Percentiles rank a stretch among this genome's conserved stretches.
Conservation (phyloP, 768 basidiomycete genomes). For the Leccinum imitatum region DNA sequence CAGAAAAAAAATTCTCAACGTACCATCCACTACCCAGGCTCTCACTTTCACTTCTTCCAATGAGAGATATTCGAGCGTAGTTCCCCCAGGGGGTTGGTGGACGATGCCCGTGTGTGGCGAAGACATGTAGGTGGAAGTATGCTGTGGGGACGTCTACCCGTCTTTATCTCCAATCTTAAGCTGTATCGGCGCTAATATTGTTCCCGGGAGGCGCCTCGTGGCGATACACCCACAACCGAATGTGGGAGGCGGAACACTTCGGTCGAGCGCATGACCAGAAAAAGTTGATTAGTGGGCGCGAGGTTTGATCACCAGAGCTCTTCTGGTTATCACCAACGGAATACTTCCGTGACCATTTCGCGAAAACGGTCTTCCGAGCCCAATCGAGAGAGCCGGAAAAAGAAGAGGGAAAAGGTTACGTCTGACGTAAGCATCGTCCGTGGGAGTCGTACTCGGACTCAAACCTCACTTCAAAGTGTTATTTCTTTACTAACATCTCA, state of each 20-base stretch:
- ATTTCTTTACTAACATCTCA: not conserved
- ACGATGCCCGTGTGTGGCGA: conserved; percentile 29
- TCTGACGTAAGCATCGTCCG: not conserved
- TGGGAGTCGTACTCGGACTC: not conserved
- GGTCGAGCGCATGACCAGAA: conserved; percentile 1
- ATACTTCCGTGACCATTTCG: not conserved
- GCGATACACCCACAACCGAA: conserved; percentile 2
- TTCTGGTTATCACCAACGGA: conserved; percentile 11
- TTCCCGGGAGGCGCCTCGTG: not conserved
- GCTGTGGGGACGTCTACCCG: conserved; percentile 5
- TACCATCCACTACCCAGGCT: conserved; percentile 46
- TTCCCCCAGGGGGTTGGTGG: conserved; percentile 27
- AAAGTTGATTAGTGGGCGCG: not conserved
- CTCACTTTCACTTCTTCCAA: conserved; percentile 43
- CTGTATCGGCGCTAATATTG: conserved; percentile 6
- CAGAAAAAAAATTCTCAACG: not conserved
- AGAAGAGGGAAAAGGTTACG: not conserved
- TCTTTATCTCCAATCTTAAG: conserved; percentile 15
- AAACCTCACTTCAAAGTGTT: no score
- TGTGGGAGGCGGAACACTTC: conserved; percentile 3
- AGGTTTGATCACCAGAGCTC: not conserved
- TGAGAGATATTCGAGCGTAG: conserved; percentile 33
- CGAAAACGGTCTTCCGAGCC: not conserved
- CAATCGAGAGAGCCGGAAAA: not conserved
- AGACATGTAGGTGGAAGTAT: conserved; percentile 14